phyloP scores from a whole-genome alignment of 208 protist species.

The Leishmania lainsoni region DNA sequence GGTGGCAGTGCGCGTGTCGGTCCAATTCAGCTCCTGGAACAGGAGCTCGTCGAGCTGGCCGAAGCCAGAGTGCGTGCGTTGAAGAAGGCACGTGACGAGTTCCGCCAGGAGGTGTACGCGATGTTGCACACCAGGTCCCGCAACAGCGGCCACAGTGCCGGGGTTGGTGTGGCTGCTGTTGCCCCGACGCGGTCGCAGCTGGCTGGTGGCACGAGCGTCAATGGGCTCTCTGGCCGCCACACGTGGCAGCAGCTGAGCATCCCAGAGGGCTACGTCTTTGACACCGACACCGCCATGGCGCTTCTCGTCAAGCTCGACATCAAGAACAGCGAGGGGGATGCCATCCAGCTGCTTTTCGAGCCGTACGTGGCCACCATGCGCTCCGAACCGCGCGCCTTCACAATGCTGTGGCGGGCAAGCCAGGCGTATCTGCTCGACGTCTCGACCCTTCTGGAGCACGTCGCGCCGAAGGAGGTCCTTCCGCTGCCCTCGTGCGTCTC shows the following conservation, averaged over 20 bases:
- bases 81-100: conserved; percentile 23
- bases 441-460: conserved; percentile 53
- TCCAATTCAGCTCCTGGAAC: conserved; percentile 37
- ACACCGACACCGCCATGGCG: conserved; percentile 34
- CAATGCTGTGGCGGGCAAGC: conserved; percentile 75
- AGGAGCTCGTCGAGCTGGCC: conserved; percentile 39
- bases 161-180: background rate
- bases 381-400: conserved; percentile 65
- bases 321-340: conserved; percentile 32
- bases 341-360: conserved; percentile 51
- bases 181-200: background rate
- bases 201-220: no score
- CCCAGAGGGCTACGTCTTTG: conserved; percentile 32
- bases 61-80: conserved; percentile 27
- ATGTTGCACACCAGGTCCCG: conserved; percentile 11
- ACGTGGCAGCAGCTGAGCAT: conserved; percentile 34
- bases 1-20: background rate
- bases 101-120: conserved; percentile 23
- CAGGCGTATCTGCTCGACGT: conserved; percentile 76
- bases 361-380: conserved; percentile 57
- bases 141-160: background rate
- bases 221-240: background rate
- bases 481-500: conserved; percentile 63
- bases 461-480: conserved; percentile 41
- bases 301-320: conserved; percentile 35